Evolutionary conservation across 306 rosid genomes (phyloP).

Genomic region (Arachis hypogaea): DNA sequence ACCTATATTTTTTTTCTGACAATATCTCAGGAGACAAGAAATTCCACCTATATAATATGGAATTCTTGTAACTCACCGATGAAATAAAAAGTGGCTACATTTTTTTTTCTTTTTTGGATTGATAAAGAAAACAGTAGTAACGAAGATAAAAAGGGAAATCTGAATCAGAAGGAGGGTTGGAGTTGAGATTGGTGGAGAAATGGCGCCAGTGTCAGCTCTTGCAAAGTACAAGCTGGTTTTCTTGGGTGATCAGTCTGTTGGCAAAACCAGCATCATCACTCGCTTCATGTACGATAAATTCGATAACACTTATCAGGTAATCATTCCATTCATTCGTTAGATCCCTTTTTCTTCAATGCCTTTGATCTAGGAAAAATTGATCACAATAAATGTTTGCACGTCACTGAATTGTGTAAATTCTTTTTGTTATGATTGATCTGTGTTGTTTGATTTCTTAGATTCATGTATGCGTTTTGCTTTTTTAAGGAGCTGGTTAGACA

Average conservation of each 20-base stretch:
- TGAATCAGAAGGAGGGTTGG: conserved; percentile 21
- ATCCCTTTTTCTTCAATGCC: conserved; percentile 26
- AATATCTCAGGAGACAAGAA: background rate
- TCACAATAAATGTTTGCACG: background rate
- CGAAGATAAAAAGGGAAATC: conserved; percentile 38
- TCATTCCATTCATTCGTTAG: background rate
- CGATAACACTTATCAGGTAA: conserved; percentile 55
- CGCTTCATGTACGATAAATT: conserved; percentile 60
- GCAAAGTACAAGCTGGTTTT: conserved; percentile 59
- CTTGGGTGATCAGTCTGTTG: conserved; percentile 56
- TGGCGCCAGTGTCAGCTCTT: conserved; percentile 58
- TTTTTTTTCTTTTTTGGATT: background rate
- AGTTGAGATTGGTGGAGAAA: background rate
- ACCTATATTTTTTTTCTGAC: too few species aligned
- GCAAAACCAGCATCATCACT: conserved; percentile 58
- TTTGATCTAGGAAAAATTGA: background rate
- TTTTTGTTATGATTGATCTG: conserved; percentile 25
- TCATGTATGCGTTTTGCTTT: background rate
- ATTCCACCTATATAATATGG: background rate
- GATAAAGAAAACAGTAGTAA: background rate
- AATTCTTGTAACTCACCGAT: background rate
- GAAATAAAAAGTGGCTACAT: background rate
- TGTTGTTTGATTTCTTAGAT: background rate
- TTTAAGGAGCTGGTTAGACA: conserved; percentile 4
- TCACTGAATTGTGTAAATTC: background rate